Base-by-base conservation (phyloP, 192 early-diverging fungal species). In the Diversispora eburnea region DNA sequence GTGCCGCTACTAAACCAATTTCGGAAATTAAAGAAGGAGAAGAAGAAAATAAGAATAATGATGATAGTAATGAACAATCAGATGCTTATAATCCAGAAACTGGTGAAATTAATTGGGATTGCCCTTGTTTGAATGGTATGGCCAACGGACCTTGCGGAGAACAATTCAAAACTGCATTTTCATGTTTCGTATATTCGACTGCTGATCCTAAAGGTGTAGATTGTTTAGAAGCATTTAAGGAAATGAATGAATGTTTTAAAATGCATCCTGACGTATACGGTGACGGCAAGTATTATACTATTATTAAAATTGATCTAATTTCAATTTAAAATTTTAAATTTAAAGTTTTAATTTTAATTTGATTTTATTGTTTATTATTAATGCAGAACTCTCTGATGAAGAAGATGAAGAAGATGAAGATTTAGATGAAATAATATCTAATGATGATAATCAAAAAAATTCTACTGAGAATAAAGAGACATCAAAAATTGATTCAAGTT, bases 161-260 rank as follows among this genome's bases (percentile, higher is more conserved):
- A 72, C 81, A 89, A 71, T 99, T 99, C 86, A 97, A 97, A 78
- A 90, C 86, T 6, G 95, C 96, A 15, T 99, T 99, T 73, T 94
- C 94, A 8, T 99, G 97, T 79, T 99, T 97, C 88, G 93, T 97
- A 33, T 94, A 92, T 75, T 95, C 93, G 3, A 91, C 85, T 47
- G 90, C 89, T 49, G 96, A 98, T 63, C 97, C 96, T 43, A 96
- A 99, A 81, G 97, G 97, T n/a, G 87, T 92, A 39, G 96, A 99
- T 81, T 99, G 97, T 73, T 83, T 99, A 42, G 93, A 94, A 22
- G 87, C 88, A 72, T 99, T 99, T 78, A 85, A 91, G 76, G 89
- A 82, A 15, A 99, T 99, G 97, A 96, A 98, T 77, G 85, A 91
- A 48, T 98, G 96, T 68, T 94, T 94, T 79, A 80, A 88, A 62